phyloP scores from a whole-genome alignment of 176 grass and related monocot species.

The Thalia dealbata region DNA sequence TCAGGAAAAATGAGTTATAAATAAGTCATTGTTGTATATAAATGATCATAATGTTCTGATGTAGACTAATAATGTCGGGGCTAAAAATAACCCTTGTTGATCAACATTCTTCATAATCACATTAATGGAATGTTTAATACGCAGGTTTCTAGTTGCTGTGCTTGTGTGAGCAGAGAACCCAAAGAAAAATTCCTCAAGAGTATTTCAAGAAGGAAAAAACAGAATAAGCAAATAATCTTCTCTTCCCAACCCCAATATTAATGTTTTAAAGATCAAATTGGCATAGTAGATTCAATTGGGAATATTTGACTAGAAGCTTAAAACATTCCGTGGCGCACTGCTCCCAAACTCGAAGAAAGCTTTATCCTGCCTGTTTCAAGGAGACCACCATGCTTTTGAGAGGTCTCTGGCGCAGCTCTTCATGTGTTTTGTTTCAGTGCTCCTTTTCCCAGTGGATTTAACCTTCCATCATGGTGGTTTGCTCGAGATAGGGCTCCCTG shows the following conservation, averaged over 20 bases:
- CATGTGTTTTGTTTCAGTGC: background rate
- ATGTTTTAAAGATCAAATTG: slow-evolving; percentile 1
- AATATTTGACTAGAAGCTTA: too few relatives aligned
- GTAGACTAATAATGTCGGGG: too few relatives aligned
- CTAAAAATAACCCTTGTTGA: too few relatives aligned
- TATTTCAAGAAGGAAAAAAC: background rate
- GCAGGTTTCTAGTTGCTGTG: too few relatives aligned
- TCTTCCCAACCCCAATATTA: background rate
- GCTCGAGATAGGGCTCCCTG: background rate
- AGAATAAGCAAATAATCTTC: background rate
- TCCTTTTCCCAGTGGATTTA: background rate
- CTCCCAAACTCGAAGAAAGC: background rate
- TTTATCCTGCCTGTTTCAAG: background rate
- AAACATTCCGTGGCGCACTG: background rate
- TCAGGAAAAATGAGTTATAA: too few relatives aligned
- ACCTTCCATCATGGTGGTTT: background rate
- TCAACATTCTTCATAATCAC: too few relatives aligned
- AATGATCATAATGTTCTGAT: too few relatives aligned
- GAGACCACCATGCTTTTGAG: background rate
- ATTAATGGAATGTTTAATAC: too few relatives aligned
- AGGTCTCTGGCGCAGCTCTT: background rate
- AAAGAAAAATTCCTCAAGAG: background rate
- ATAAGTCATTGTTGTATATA: too few relatives aligned
- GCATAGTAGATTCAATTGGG: background rate
- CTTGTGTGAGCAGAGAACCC: background rate